These are phyloP conservation scores for Colletotrichum liaoningense DNA, from an alignment of 2,329 filamentous ascomycete genomes.

Conservation along the genomic window DNA sequence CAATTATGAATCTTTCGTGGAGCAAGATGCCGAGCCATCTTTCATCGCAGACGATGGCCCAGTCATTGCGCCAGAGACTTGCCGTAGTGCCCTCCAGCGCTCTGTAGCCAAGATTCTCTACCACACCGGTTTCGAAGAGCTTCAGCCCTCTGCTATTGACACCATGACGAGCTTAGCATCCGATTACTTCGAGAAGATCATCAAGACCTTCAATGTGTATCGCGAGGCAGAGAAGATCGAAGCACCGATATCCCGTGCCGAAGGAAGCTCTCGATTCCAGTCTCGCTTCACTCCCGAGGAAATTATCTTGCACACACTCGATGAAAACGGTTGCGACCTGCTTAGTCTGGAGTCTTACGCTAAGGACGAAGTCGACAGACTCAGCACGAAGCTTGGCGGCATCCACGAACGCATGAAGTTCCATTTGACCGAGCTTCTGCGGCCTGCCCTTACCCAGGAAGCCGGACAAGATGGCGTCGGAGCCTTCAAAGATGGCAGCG, in stretches of 20 bases:
- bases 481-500: slow-evolving; percentile 95
- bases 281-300: slow-evolving; percentile 85
- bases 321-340: slow-evolving; percentile 85
- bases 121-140: slow-evolving; percentile 95
- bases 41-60: slow-evolving; percentile 91
- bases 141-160: slow-evolving; percentile 94
- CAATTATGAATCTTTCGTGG: slow-evolving; percentile 87
- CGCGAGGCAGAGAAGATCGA: slow-evolving; percentile 84
- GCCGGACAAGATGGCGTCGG: slow-evolving; percentile 85
- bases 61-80: slow-evolving; percentile 85
- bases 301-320: slow-evolving; percentile 85
- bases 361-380: slow-evolving; percentile 91
- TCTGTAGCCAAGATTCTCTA: slow-evolving; percentile 96
- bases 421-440: slow-evolving; percentile 91
- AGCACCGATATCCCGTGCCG: slow-evolving; percentile 52
- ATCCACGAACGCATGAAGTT: slow-evolving; percentile 96
- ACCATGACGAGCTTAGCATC: slow-evolving; percentile 88
- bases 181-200: slow-evolving; percentile 89
- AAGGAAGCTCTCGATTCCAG: slow-evolving; percentile 60
- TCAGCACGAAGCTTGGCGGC: slow-evolving; percentile 80
- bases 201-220: slow-evolving; percentile 83
- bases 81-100: slow-evolving; percentile 85
- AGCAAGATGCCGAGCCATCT: slow-evolving; percentile 88
- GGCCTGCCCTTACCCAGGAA: slow-evolving; percentile 83
- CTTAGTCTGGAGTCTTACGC: slow-evolving; percentile 87